Conservation (phyloP, 768 basidiomycete species). For the Boletus speciosus region DNA sequence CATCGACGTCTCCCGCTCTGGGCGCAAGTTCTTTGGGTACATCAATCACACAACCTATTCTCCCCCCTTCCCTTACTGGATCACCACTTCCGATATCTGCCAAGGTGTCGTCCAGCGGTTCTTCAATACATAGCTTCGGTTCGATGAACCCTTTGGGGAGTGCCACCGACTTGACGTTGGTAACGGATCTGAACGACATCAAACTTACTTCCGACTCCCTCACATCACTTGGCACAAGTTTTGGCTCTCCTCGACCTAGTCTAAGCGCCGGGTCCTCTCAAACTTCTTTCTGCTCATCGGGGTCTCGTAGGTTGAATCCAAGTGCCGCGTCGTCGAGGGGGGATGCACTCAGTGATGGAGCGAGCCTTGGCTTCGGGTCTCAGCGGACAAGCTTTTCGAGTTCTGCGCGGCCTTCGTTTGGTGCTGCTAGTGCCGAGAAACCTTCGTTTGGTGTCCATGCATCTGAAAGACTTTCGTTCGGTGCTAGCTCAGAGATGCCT, state of each 20-base stretch:
- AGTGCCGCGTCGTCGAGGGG: constrained; percentile 17
- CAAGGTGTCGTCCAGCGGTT: constrained; percentile 20
- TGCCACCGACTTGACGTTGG: constrained; percentile 21
- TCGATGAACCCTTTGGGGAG: constrained; percentile 7
- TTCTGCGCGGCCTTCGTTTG: constrained; percentile 17
- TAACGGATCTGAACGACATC: constrained; percentile 24
- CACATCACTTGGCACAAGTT: constrained; percentile 23
- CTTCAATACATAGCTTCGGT: constrained; percentile 19
- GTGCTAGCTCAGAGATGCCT: constrained; percentile 10
- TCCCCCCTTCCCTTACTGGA: constrained; percentile 23
- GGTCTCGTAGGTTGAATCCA: constrained; percentile 25
- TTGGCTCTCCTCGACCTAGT: constrained; percentile 26
- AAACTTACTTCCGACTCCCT: constrained; percentile 26
- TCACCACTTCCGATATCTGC: constrained; percentile 26
- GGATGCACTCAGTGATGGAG: constrained; percentile 18
- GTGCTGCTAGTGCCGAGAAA: constrained; percentile 15
- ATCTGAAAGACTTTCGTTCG: constrained; percentile 21
- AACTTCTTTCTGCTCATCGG: constrained; percentile 23
- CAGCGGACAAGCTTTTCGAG: constrained; percentile 24
- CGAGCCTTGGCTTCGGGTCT: constrained; percentile 12
- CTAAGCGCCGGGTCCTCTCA: constrained; percentile 30
- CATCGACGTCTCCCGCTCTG: constrained; percentile 16
- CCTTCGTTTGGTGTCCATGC: constrained; percentile 8
- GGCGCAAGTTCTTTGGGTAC: constrained; percentile 11
- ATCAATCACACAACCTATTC: constrained; percentile 21